Conservation (phyloP, 352 stramenopile species). For the Phytophthora pini region DNA sequence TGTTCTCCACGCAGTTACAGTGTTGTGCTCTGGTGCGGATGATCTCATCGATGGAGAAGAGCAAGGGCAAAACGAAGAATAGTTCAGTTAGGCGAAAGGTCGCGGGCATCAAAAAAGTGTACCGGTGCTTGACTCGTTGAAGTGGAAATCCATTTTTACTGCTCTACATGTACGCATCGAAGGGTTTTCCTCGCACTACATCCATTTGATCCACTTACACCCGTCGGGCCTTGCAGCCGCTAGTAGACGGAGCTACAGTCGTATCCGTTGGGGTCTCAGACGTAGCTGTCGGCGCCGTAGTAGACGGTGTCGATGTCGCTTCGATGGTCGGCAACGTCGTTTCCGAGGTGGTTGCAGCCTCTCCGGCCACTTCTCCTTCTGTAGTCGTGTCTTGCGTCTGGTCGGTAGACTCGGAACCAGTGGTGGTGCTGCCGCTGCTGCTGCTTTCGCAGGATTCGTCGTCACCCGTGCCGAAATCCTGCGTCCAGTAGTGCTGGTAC, state of each 20-base stretch:
- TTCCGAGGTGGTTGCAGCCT: slow-evolving; percentile 18
- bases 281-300: background rate
- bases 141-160: background rate
- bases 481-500: slow-evolving; percentile 60
- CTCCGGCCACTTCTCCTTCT: slow-evolving; percentile 17
- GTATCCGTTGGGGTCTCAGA: slow-evolving; percentile 9
- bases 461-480: slow-evolving; percentile 48
- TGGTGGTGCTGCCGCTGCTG: slow-evolving; percentile 23
- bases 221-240: slow-evolving; percentile 33
- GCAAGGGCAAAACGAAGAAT: slow-evolving; percentile 1
- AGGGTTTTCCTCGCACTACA: background rate
- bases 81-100: slow-evolving; percentile 23
- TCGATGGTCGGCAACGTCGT: slow-evolving; percentile 23
- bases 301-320: background rate
- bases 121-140: slow-evolving; percentile 10
- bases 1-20: no score
- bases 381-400: slow-evolving; percentile 12
- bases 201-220: slow-evolving; percentile 11
- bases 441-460: slow-evolving; percentile 30
- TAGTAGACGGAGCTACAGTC: slow-evolving; percentile 16
- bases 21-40: no score
- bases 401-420: slow-evolving; percentile 24
- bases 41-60: background rate
- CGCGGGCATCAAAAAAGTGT: slow-evolving; percentile 15
- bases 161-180: slow-evolving; percentile 6